phyloP scores from a whole-genome alignment of 1,284 basidiomycete genomes.

The Trichosporon faecale region DNA sequence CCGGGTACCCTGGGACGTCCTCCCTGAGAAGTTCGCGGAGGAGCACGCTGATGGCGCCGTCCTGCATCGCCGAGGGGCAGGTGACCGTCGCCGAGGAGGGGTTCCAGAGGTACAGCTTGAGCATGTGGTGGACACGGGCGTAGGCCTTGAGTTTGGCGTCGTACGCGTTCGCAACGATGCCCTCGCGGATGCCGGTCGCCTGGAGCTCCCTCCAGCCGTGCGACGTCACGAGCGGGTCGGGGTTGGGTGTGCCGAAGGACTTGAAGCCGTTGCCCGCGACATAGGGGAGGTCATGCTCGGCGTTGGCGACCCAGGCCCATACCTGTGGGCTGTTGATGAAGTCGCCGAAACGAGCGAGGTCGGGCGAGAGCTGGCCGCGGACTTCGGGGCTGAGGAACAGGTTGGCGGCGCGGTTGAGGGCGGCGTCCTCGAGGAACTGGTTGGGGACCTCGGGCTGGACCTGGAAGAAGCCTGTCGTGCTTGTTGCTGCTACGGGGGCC shows the following conservation, averaged over 20 bases:
- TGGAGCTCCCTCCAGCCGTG: conserved; percentile 25
- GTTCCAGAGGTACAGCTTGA: conserved; percentile 18
- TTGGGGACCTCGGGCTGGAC: conserved; percentile 14
- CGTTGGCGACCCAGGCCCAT: conserved; percentile 11
- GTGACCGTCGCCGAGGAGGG: conserved; percentile 8
- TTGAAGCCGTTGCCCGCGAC: conserved; percentile 15
- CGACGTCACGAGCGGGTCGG: conserved; percentile 18
- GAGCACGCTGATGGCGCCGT: conserved; percentile 20
- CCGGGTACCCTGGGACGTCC: not conserved
- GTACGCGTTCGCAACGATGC: conserved; percentile 23
- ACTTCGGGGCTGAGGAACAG: conserved; percentile 11
- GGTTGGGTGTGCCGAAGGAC: conserved; percentile 15
- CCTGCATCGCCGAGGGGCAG: conserved; percentile 23
- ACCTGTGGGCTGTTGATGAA: conserved; percentile 2
- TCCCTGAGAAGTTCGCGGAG: conserved; percentile 8
- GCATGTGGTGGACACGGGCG: conserved; percentile 17
- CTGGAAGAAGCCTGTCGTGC: conserved; percentile 23
- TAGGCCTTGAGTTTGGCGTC: conserved; percentile 9
- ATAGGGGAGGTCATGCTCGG: conserved; percentile 21
- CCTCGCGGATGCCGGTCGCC: conserved; percentile 16
- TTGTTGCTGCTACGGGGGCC: conserved; percentile 11
- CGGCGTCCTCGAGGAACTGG: conserved; percentile 17
- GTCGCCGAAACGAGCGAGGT: conserved; percentile 10
- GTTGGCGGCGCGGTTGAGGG: conserved; percentile 6
- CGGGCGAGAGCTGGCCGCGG: not conserved